Evolutionary conservation across 2,329 filamentous ascomycete species (phyloP), one percentile per base, ranked within the genome.

Genomic region (Phaeoacremonium minimum): DNA sequence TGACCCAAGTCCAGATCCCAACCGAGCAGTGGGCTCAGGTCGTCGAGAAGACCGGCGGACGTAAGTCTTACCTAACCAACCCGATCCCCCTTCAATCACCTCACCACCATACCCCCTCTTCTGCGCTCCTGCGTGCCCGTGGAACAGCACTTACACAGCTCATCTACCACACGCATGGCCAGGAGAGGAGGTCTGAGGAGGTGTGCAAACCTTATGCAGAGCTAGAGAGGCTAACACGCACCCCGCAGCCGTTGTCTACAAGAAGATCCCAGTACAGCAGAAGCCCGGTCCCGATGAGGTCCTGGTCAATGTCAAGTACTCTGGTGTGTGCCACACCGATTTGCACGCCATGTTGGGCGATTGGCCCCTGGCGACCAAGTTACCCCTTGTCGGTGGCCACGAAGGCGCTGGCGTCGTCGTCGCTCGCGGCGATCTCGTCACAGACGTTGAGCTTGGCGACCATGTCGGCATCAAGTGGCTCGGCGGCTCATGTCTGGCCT

Each of bases 11-110:
- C 41, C 51, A 78, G 38, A 77, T 96, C 55, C 91, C 91, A 41
- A 77, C 74, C 34, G 82, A 82, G 63, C 91, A 97, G 72, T 94
- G 85, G 87, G 91, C 91, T 35, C 86, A 93, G 66, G 87, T 97
- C 50, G 73, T 93, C 52, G 86, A 95, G 65, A 77, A 88, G 73
- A 82, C 75, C 39, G 88, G 86, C 49, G 83, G 81, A 38, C 77
- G 82, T 71, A 70, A 55, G 76, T 68, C 17, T 39, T n/a, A 36
- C 32, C 32, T 22, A 30, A 26, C 14, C 26, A 11, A 29, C 12
- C 8, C 28, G 59, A n/a, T 48, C 56, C 32, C 63, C 60, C 57
- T 65, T 63, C 44, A 53, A 63, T 29, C 29, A 30, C 19, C 19
- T 19, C 18, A n/a, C n/a, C n/a, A n/a, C n/a, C n/a, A n/a, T n/a